phyloP scores from a whole-genome alignment of 2,329 filamentous ascomycete genomes.

The Lecanicillium sp. region DNA sequence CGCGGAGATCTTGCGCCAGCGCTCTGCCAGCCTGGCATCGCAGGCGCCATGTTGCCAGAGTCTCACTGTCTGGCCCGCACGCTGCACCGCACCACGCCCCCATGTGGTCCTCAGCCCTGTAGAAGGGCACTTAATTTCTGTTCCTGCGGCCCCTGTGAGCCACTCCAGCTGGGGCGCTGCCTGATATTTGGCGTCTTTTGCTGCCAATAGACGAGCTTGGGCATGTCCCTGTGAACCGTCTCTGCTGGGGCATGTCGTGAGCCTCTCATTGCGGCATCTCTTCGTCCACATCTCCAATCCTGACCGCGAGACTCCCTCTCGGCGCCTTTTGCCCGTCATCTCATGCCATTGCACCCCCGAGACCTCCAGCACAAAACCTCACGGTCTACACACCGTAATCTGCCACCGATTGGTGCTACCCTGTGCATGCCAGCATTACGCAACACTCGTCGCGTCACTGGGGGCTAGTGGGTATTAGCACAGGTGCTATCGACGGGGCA shows the following conservation, averaged over 20 bases:
- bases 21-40: background rate
- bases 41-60: background rate
- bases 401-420: background rate
- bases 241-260: background rate
- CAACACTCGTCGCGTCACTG: conserved; percentile 4
- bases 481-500: background rate
- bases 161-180: conserved; percentile 7
- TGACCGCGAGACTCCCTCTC: too few species aligned
- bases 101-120: conserved; percentile 12
- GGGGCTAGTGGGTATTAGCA: background rate
- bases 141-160: background rate
- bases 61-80: background rate
- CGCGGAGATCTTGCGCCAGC: conserved; percentile 3
- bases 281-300: too few species aligned
- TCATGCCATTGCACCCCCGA: background rate
- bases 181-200: conserved; percentile 10
- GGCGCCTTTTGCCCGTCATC: too few species aligned
- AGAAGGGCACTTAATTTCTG: conserved; percentile 1
- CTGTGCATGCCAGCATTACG: conserved; percentile 4
- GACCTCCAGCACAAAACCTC: background rate
- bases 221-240: background rate
- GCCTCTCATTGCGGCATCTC: too few species aligned
- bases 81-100: too few species aligned
- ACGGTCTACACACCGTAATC: background rate
- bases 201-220: background rate